A percentile compares a stretch with the other conserved stretches of the same genome.
Conservation (phyloP, 1,284 basidiomycete species). For the Cryptococcus sp. region DNA sequence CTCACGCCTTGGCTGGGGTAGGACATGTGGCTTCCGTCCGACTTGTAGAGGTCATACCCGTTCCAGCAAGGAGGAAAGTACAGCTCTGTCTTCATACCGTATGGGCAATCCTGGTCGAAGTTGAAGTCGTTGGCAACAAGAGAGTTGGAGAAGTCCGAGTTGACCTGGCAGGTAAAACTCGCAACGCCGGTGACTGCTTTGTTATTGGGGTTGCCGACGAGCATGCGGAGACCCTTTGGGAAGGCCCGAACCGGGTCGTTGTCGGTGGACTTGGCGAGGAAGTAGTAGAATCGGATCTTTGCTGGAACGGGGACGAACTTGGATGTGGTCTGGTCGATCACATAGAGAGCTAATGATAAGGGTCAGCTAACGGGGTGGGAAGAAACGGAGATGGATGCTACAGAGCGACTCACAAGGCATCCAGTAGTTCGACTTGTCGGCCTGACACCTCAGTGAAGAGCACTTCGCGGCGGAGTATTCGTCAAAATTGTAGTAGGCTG, state of each 20-base stretch:
- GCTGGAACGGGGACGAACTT: slow-evolving; percentile 14
- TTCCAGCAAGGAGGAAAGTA: slow-evolving; percentile 42
- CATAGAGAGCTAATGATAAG: slow-evolving; percentile 9
- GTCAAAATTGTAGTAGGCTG: slow-evolving; percentile 31
- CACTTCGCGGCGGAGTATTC: slow-evolving; percentile 25
- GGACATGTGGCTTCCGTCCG: slow-evolving; percentile 33
- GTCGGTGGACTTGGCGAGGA: slow-evolving; percentile 21
- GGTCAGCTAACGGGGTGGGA: not conserved
- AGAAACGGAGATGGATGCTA: not conserved
- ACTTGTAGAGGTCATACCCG: slow-evolving; percentile 33
- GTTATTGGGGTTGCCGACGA: slow-evolving; percentile 32
- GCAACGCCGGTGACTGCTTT: slow-evolving; percentile 24
- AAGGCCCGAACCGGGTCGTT: slow-evolving; percentile 22
- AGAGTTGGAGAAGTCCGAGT: slow-evolving; percentile 14
- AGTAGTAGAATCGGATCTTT: slow-evolving; percentile 19
- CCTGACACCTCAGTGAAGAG: slow-evolving; percentile 24
- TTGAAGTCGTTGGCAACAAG: slow-evolving; percentile 32
- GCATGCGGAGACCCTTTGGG: slow-evolving; percentile 36
- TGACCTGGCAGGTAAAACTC: slow-evolving; percentile 25
- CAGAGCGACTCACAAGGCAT: slow-evolving; percentile 22
- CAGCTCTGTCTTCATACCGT: slow-evolving; percentile 33
- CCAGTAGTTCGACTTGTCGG: slow-evolving; percentile 44
- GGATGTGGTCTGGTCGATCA: slow-evolving; percentile 4
- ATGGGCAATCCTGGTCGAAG: slow-evolving; percentile 30
- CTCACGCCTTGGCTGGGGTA: slow-evolving; percentile 25